Evolutionary conservation across 2,329 filamentous ascomycete genomes (phyloP), one percentile per base, ranked within the genome.

Genomic region (Pseudovirgaria hyperparasitica): DNA sequence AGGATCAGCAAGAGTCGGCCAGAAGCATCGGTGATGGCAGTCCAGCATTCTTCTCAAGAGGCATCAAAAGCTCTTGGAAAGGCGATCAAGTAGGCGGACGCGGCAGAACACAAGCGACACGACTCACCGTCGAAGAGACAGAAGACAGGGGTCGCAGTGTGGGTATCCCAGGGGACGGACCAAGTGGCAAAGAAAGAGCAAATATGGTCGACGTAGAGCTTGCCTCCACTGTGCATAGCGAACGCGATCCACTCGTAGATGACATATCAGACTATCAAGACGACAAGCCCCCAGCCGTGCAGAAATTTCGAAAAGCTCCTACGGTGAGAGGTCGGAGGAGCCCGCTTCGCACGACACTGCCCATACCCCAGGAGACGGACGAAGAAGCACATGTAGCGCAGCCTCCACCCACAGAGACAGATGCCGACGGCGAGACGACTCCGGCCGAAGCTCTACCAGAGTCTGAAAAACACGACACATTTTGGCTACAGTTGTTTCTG

Each of bases 401-500:
- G 26, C 57, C 58, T 14, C 57, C 58, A 22, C 57, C 58, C 21
- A 53, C 57, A 22, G 67, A 62, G 36, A 60, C 65, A 5, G 58
- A 62, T 26, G 59, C 68, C 8, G 60, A 71, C 4, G 42, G 46
- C 0, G 33, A 38, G 11, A 30, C 39, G 8, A 38, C 48, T 1
- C 48, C 47, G 16, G 67, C 75, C 21, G n/a, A n/a, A n/a, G n/a
- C n/a, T n/a, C n/a, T n/a, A n/a, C 66, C 67, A 26, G 78, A 86
- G 44, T 68, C 80, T 13, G 84, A 84, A 33, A 67, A 70, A 26
- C 84, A 96, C 50, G 90, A 98, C 52, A 66, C 76, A 5, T 92
- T 96, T 57, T 98, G 90, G 66, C 82, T 81, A 4, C 86, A 82
- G 56, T 65, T 94, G 22, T 98, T 86, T 50, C 59, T 92, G 25